Evolutionary conservation across 257 asterid genomes (phyloP).

Genomic region (Petunia secreta): DNA sequence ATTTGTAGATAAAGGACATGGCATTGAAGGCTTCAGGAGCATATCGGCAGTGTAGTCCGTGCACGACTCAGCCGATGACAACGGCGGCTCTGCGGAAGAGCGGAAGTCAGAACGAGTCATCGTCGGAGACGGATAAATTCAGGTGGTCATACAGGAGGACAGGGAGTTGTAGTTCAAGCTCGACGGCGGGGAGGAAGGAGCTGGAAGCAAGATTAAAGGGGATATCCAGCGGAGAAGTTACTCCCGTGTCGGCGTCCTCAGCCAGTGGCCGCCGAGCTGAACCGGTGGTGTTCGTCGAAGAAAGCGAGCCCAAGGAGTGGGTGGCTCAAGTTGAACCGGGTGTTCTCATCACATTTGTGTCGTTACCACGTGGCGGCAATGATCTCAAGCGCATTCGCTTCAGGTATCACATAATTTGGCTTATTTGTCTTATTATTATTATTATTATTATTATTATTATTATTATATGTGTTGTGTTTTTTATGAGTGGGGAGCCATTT

Average conservation of each 20-base stretch:
- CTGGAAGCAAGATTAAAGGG: constrained; percentile 89
- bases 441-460: background rate
- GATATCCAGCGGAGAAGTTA: constrained; percentile 87
- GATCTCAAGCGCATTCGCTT: constrained; percentile 95
- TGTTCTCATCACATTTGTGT: constrained; percentile 86
- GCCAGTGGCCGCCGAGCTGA: constrained; percentile 93
- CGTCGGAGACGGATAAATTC: constrained; percentile 67
- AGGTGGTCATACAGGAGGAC: constrained; percentile 86
- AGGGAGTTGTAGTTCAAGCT: constrained; percentile 73
- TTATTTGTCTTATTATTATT: background rate
- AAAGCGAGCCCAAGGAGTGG: constrained; percentile 96
- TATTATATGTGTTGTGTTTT: background rate
- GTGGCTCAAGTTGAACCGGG: constrained; percentile 99
- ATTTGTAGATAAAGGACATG: constrained; percentile 81
- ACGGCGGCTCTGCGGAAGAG: constrained; percentile 32
- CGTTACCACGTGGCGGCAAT: constrained; percentile 92
- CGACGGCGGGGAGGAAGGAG: constrained; percentile 82
- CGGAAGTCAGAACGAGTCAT: constrained; percentile 44
- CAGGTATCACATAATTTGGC: constrained; percentile 49
- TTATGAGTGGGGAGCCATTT: constrained; percentile 14
- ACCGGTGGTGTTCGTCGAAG: constrained; percentile 86
- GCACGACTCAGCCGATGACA: constrained; percentile 51
- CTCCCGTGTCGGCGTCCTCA: constrained; percentile 65
- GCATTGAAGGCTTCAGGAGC: constrained; percentile 98
- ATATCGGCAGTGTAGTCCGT: constrained; percentile 78